These are phyloP conservation scores for Pyrenophora graminea DNA, from an alignment of 2,329 filamentous ascomycete species.

Conservation along the genomic window DNA sequence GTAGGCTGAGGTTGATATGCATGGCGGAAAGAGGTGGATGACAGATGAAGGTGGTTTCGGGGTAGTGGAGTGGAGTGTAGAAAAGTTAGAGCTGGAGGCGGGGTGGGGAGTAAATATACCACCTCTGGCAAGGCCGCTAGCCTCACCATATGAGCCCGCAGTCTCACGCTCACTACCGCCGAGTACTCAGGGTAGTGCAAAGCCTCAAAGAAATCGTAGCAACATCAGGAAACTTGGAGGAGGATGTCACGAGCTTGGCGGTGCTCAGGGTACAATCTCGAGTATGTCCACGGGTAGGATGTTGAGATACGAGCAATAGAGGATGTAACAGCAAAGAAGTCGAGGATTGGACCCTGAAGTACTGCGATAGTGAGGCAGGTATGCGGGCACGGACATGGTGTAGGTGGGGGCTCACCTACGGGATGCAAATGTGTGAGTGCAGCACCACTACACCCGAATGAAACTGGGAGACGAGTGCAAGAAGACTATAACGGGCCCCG, in stretches of 20 bases:
- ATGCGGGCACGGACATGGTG: not conserved
- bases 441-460: not conserved
- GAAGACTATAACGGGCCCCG: not conserved
- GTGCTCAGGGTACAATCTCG: not conserved
- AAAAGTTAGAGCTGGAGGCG: conserved; percentile 8
- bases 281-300: not conserved
- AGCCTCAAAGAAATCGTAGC: conserved; percentile 3
- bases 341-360: not conserved
- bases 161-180: conserved; percentile 8
- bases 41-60: not conserved
- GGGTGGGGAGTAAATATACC: conserved; percentile 5
- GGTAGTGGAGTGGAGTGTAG: conserved; percentile 7
- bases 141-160: not conserved
- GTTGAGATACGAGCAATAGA: not conserved
- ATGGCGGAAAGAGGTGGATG: not conserved
- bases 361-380: not conserved
- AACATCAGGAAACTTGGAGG: conserved; percentile 11
- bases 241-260: conserved; percentile 2
- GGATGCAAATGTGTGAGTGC: not conserved
- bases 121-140: conserved; percentile 5
- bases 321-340: not conserved
- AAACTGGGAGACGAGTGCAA: not conserved
- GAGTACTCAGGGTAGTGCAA: conserved; percentile 1
- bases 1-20: not conserved
- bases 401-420: not conserved